Base-by-base conservation (phyloP, 768 basidiomycete genomes). In the Rhodotorula kratochvilovae region DNA sequence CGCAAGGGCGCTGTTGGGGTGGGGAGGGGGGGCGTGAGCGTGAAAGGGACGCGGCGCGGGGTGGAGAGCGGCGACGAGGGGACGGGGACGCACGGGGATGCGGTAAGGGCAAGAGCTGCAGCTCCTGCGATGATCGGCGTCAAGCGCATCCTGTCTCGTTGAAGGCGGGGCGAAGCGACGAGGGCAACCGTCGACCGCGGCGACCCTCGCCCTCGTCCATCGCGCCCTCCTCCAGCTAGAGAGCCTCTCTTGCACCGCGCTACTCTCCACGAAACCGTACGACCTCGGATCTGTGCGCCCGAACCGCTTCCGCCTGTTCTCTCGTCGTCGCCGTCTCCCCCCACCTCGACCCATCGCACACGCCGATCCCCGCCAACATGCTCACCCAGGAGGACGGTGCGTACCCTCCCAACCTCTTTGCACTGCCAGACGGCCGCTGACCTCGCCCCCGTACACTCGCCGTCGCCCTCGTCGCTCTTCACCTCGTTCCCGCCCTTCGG, bases 361-460 rank as follows among this genome's bases (percentile, higher is more conserved):
- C 45, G 21, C 19, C 45, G 8, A 19, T 46, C 15, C 45, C 3
- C 19, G 45, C 15, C 45, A 53, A 58, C 21, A 74, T 74, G 73
- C 36, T 74, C 33, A 64, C 66, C n/a, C 73, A 74, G 63, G 19
- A 19, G 0, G 73, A 74, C 48, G 70, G 73, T 74, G 25, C 51
- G 69, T 58, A 10, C 6, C 16, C 35, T 50, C 57, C 21, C 25
- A 23, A 48, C 23, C n/a, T 46, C 12, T n/a, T 51, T 6, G 11
- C 36, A 13, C 23, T 13, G 8, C 2, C 25, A 29, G n/a, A n/a
- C n/a, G n/a, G n/a, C n/a, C n/a, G n/a, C n/a, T n/a, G 5, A 17
- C 7, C 46, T 50, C 46, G 21, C 27, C 11, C 56, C 23, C 23
- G n/a, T 55, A 13, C 31, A 29, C 11, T 29, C 17, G 10, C 29